These are phyloP conservation scores for Collybiopsis luxurians DNA, from an alignment of 768 basidiomycete genomes.

Conservation along the genomic window DNA sequence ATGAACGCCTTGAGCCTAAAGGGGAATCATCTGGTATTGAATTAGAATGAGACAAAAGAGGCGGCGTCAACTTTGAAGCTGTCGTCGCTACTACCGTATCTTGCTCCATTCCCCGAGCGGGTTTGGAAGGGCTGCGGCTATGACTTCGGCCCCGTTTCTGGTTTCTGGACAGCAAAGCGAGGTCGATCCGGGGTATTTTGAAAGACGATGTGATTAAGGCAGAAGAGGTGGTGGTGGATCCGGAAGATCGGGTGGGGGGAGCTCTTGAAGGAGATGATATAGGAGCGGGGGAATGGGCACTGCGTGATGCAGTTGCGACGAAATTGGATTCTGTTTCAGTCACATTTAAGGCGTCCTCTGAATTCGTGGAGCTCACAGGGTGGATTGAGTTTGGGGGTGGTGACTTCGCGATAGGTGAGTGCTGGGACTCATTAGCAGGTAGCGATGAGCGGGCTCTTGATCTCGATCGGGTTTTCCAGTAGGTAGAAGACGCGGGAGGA, in stretches of 20 bases:
- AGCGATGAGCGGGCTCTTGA: not conserved
- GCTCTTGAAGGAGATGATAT: not conserved
- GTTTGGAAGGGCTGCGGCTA: conserved; percentile 1
- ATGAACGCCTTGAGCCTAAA: too few species aligned
- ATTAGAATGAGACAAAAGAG: too few species aligned
- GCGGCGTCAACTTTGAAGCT: too few species aligned
- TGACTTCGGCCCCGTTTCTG: not conserved
- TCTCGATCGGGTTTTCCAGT: not conserved
- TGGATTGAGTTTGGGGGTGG: not conserved
- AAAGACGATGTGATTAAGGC: not conserved
- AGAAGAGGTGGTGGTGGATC: not conserved
- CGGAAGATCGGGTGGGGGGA: not conserved
- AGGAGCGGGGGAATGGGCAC: conserved; percentile 14
- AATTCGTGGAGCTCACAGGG: not conserved
- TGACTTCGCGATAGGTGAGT: not conserved
- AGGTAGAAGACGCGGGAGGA: conserved; percentile 13
- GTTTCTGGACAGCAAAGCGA: not conserved
- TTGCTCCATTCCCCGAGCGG: too few species aligned
- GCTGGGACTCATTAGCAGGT: too few species aligned
- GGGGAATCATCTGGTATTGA: too few species aligned
- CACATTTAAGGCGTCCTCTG: not conserved
- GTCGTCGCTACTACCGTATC: too few species aligned
- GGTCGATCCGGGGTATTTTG: conserved; percentile 1
- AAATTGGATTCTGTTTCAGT: conserved; percentile 5
- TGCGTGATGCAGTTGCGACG: conserved; percentile 13